Evolutionary conservation across 148 eudicot species (phyloP), one percentile per base, ranked within the genome.

Genomic region (Rhododendron mucronatum): DNA sequence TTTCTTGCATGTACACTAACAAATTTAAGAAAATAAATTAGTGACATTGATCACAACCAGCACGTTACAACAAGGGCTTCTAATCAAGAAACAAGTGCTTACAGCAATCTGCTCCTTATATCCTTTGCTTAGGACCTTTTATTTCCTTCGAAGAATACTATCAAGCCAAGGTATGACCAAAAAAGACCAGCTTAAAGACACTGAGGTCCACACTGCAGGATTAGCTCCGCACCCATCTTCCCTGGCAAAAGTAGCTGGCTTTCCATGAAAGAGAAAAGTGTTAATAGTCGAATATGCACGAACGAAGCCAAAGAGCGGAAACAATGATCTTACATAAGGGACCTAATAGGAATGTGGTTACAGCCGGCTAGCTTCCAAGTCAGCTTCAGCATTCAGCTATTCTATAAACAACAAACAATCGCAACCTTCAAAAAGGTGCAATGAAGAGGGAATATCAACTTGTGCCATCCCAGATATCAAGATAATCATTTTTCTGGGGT

Each of bases 381-480:
- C 80, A 39, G 78, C 63, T 48, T 23, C 78, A 59, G 81, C 82
- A 20, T 41, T 75, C 82, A 69, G 82, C 69, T 78, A 21, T 75
- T n/a, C 39, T 51, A 45, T n/a, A 30, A 82, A 44, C 20, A 39
- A 30, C 41, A 44, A 82, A 44, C 20, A 39, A 30, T 53, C 12
- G 21, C 55, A 73, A n/a, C 26, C 45, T 55, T 50, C 10, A 51
- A 84, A 71, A 8, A 35, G 30, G 80, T 75, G 55, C 78, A 18
- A 78, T 20, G 15, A 75, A 71, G 14, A 78, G 61, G 65, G 50
- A 77, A 71, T 65, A 41, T 88, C 85, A 90, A 41, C 69, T 83
- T 84, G 86, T 69, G 82, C 86, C 88, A 71, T 89, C 91, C 93
- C 92, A 96, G 87, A 82, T 86, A 89, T 93, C 93, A 87, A 86